A percentile compares a stretch with the other conserved stretches of the same genome.
These are phyloP conservation scores for Pseudogymnoascus sp. DNA, from an alignment of 2,329 filamentous ascomycete genomes.

Conservation along the genomic window DNA sequence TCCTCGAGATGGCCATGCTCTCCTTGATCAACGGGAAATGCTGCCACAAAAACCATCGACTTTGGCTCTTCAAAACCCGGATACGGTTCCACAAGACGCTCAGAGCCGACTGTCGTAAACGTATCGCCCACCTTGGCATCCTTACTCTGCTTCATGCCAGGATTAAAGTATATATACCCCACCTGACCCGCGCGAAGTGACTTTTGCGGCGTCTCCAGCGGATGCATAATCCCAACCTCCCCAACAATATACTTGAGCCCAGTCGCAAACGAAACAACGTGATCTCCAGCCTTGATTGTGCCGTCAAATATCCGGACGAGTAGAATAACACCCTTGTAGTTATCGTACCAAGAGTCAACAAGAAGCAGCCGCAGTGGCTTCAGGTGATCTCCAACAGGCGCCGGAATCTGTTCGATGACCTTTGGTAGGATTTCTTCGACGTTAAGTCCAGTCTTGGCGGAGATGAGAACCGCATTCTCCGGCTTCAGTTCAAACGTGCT, in stretches of 20 bases:
- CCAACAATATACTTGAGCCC: slow-evolving; percentile 86
- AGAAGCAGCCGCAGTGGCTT: slow-evolving; percentile 77
- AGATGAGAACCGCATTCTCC: slow-evolving; percentile 67
- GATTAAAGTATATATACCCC: slow-evolving; percentile 95
- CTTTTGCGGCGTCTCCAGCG: slow-evolving; percentile 73
- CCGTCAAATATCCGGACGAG: slow-evolving; percentile 90
- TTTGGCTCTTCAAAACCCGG: slow-evolving; percentile 96
- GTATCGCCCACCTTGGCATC: slow-evolving; percentile 96
- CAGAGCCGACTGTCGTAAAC: slow-evolving; percentile 73
- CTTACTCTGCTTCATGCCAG: slow-evolving; percentile 93
- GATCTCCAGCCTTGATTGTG: slow-evolving; percentile 71
- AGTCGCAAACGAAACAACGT: slow-evolving; percentile 81
- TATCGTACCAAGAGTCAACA: slow-evolving; percentile 98
- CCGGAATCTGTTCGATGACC: slow-evolving; percentile 78
- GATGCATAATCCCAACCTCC: slow-evolving; percentile 95
- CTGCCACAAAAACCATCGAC: slow-evolving; percentile 97
- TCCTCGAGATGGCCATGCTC: slow-evolving; percentile 85
- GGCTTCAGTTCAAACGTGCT: slow-evolving; percentile 82
- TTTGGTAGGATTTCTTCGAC: slow-evolving; percentile 75
- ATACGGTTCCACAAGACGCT: slow-evolving; percentile 69
- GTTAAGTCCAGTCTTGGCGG: slow-evolving; percentile 89
- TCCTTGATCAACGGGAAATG: slow-evolving; percentile 85
- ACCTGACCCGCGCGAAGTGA: slow-evolving; percentile 85
- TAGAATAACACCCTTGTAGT: slow-evolving; percentile 86
- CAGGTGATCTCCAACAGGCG: slow-evolving; percentile 63